Evolutionary conservation across 2,329 filamentous ascomycete species (phyloP).

Genomic region (Phialophora expanda): DNA sequence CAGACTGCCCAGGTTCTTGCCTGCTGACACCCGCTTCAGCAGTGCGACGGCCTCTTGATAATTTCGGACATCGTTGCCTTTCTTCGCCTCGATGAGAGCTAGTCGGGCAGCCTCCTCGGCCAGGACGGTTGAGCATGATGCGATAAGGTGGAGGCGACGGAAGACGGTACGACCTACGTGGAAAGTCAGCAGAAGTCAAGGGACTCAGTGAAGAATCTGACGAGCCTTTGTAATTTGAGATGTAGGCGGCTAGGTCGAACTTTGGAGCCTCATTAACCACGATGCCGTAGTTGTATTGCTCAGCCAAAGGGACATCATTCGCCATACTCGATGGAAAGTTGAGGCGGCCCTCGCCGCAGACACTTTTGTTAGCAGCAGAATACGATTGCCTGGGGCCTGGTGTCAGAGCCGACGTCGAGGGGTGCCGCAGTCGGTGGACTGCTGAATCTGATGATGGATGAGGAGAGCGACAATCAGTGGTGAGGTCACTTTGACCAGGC

Average conservation of each 20-base stretch:
- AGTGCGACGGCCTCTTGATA: slow-evolving; percentile 73
- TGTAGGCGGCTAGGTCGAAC: slow-evolving; percentile 88
- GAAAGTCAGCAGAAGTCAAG: background rate
- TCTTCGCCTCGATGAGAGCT: slow-evolving; percentile 76
- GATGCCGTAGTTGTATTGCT: slow-evolving; percentile 28
- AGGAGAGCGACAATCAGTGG: background rate
- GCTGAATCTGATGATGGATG: background rate
- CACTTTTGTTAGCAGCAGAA: background rate
- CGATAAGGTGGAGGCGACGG: slow-evolving; percentile 81
- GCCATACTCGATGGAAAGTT: slow-evolving; percentile 23
- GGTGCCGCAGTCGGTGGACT: background rate
- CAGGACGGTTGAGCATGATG: slow-evolving; percentile 74
- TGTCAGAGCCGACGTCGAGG: background rate
- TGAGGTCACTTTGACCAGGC: background rate
- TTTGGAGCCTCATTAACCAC: slow-evolving; percentile 67
- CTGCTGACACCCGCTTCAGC: slow-evolving; percentile 64
- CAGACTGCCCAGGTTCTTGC: slow-evolving; percentile 69
- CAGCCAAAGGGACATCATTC: slow-evolving; percentile 18
- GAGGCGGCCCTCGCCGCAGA: slow-evolving; percentile 3
- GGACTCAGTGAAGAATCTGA: background rate
- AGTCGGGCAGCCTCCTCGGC: slow-evolving; percentile 79
- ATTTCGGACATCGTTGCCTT: slow-evolving; percentile 71
- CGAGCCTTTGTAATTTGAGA: slow-evolving; percentile 83
- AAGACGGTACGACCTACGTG: slow-evolving; percentile 76
- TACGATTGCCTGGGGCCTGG: background rate